Evolutionary conservation across 768 basidiomycete species (phyloP).

Genomic region (Amanita brunnescens): DNA sequence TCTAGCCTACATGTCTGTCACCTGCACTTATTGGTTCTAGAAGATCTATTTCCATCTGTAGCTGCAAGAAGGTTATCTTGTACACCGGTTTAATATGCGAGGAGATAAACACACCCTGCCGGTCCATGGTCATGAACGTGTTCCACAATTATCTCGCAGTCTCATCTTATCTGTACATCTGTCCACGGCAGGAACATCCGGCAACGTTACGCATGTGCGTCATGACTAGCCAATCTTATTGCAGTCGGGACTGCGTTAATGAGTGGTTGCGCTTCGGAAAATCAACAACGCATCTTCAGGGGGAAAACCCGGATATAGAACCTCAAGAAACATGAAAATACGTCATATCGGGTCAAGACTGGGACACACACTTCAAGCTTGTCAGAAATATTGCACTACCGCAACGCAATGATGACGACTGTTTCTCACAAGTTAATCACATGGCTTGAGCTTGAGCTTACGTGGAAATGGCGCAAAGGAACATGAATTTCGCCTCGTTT

Average conservation of each 20-base stretch:
- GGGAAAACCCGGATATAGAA: neutral
- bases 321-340: neutral
- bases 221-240: too few relatives aligned
- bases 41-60: neutral
- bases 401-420: neutral
- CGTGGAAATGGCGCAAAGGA: neutral
- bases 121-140: neutral
- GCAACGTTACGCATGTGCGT: neutral
- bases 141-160: neutral
- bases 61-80: neutral
- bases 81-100: neutral
- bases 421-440: neutral
- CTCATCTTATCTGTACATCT: neutral
- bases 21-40: neutral
- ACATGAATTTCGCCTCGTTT: neutral
- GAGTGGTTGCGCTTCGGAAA: neutral
- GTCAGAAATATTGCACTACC: neutral
- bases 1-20: neutral
- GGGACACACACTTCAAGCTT: neutral
- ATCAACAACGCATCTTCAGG: neutral
- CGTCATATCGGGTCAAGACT: neutral
- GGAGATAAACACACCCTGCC: too few relatives aligned
- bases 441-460: constrained; percentile 2
- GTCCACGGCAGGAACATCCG: neutral
- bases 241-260: neutral